These are phyloP conservation scores for Petunia axillaris DNA, from an alignment of 257 asterid genomes.

Conservation along the genomic window DNA sequence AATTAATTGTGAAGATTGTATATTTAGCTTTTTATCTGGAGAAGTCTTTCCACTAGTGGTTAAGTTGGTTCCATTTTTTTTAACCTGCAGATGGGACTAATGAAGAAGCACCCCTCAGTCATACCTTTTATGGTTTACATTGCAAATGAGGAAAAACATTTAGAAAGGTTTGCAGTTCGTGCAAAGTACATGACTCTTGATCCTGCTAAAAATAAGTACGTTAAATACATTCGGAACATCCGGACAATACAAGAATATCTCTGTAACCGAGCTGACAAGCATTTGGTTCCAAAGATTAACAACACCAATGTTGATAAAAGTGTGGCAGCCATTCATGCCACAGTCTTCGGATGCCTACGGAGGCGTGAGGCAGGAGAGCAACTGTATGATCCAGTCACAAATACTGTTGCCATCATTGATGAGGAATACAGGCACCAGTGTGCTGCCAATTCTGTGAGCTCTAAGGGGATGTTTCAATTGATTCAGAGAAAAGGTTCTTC, in stretches of 20 bases:
- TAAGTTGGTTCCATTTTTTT: constrained; percentile 24
- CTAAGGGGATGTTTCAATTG: constrained; percentile 97
- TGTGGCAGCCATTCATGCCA: constrained; percentile 96
- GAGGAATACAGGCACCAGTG: constrained; percentile 97
- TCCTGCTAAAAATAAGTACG: constrained; percentile 96
- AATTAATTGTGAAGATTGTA: constrained; percentile 11
- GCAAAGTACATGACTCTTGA: constrained; percentile 98
- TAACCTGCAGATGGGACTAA: constrained; percentile 91
- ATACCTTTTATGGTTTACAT: constrained; percentile 96
- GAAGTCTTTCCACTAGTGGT: constrained; percentile 14
- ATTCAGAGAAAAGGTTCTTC: constrained; percentile 92
- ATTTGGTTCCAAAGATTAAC: constrained; percentile 93
- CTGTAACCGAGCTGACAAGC: constrained; percentile 94
- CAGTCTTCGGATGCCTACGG: constrained; percentile 90
- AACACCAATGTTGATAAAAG: constrained; percentile 96
- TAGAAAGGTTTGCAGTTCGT: constrained; percentile 98
- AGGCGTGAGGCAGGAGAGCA: constrained; percentile 84
- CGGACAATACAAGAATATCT: constrained; percentile 97
- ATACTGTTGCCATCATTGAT: constrained; percentile 69
- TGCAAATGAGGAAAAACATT: constrained; percentile 89
- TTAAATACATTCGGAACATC: constrained; percentile 87
- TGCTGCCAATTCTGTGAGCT: constrained; percentile 83
- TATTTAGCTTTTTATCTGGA: background rate
- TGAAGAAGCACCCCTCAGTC: constrained; percentile 99
- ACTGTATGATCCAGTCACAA: constrained; percentile 75